Conservation (phyloP, 148 eudicot species). For the Amaranthus hypochondriacus region DNA sequence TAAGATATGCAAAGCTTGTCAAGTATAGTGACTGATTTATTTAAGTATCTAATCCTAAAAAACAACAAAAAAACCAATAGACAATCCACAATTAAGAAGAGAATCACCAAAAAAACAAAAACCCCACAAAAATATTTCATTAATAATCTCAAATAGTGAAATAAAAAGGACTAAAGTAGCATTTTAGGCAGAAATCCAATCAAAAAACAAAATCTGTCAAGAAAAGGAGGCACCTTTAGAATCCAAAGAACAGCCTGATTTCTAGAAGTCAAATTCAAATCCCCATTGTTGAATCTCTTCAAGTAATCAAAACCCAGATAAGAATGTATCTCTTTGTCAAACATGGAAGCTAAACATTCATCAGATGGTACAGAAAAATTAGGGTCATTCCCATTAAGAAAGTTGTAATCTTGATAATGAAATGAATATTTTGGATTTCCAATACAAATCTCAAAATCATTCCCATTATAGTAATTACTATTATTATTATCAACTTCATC, state of each 20-base stretch:
- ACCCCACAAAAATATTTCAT: slow-evolving; percentile 2
- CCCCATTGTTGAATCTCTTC: slow-evolving; percentile 51
- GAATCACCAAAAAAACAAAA: not conserved
- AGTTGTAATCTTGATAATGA: slow-evolving; percentile 20
- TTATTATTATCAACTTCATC: slow-evolving; percentile 36
- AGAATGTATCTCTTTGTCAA: slow-evolving; percentile 44
- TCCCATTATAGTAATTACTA: slow-evolving; percentile 29
- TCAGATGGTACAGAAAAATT: slow-evolving; percentile 29
- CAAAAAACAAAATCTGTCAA: not conserved
- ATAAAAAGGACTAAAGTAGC: not conserved
- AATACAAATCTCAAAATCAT: slow-evolving; percentile 28
- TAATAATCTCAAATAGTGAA: not conserved
- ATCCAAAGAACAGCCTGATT: slow-evolving; percentile 66
- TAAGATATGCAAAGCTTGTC: too few species aligned
- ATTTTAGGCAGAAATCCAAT: not conserved
- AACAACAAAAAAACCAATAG: too few species aligned
- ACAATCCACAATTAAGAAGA: not conserved
- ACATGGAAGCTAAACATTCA: slow-evolving; percentile 43
- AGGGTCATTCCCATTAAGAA: slow-evolving; percentile 16
- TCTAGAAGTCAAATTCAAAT: slow-evolving; percentile 56
- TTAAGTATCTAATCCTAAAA: too few species aligned
- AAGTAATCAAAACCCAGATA: slow-evolving; percentile 49
- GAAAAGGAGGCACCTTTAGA: slow-evolving; percentile 42
- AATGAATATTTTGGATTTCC: slow-evolving; percentile 10
- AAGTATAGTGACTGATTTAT: too few species aligned